Conservation (phyloP, 2,329 filamentous ascomycete species). For the Colletotrichum sp. region DNA sequence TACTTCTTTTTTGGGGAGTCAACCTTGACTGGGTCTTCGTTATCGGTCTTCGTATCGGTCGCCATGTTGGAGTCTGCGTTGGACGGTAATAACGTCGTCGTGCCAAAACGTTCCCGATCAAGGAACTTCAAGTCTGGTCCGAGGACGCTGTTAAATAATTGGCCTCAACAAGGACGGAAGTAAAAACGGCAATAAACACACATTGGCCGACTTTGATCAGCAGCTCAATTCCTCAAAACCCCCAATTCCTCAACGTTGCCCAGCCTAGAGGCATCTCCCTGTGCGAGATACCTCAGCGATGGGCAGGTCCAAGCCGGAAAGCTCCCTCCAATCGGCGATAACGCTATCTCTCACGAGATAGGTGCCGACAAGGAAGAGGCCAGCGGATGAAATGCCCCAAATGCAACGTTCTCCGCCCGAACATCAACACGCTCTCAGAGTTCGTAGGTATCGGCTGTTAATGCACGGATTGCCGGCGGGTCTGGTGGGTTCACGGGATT, state of each 20-base stretch:
- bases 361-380: neutral
- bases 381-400: neutral
- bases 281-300: neutral
- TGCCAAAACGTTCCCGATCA: neutral
- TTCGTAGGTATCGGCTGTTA: neutral
- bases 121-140: neutral
- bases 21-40: neutral
- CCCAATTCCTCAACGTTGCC: neutral
- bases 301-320: neutral
- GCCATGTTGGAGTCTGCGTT: neutral
- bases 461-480: neutral
- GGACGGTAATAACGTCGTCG: neutral
- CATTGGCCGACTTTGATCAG: neutral
- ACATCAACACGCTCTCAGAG: neutral
- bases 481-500: neutral
- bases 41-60: neutral
- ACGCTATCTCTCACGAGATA: neutral
- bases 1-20: neutral
- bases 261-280: neutral
- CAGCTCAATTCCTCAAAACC: no score
- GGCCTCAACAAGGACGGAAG: fast-evolving
- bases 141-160: neutral
- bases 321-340: neutral
- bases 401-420: neutral
- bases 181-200: neutral